Evolutionary conservation across 1,284 basidiomycete species (phyloP).

Genomic region (Pseudozyma sp.): DNA sequence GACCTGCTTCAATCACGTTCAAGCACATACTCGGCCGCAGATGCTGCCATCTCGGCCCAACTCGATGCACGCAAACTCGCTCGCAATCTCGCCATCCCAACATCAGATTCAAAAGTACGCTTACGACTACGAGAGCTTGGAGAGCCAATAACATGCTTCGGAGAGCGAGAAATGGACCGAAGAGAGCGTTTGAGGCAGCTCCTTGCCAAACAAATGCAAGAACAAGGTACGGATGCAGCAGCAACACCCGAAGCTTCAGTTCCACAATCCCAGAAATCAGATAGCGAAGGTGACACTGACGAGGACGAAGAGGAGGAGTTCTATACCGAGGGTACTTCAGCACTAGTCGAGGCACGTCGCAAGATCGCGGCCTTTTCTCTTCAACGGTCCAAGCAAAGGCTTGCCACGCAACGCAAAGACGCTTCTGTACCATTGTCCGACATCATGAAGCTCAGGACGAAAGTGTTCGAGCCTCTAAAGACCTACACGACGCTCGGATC

Average conservation of each 20-base stretch:
- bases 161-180: constrained; percentile 80
- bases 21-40: constrained; percentile 32
- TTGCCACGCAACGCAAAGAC: constrained; percentile 88
- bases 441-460: constrained; percentile 89
- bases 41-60: constrained; percentile 54
- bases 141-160: constrained; percentile 96
- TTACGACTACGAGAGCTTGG: constrained; percentile 88
- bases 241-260: constrained; percentile 66
- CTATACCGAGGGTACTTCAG: constrained; percentile 89
- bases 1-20: constrained; percentile 33
- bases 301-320: constrained; percentile 86
- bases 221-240: constrained; percentile 68
- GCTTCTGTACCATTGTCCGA: constrained; percentile 87
- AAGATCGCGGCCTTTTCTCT: constrained; percentile 91
- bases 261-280: constrained; percentile 74
- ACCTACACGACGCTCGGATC: constrained; percentile 92
- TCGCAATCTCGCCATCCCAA: constrained; percentile 92
- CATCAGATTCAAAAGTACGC: constrained; percentile 92
- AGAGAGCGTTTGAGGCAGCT: constrained; percentile 93
- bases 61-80: constrained; percentile 77
- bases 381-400: constrained; percentile 90
- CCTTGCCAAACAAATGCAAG: constrained; percentile 61
- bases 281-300: constrained; percentile 67
- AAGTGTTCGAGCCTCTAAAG: constrained; percentile 89
- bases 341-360: constrained; percentile 84